Base-by-base conservation (phyloP, 805 yeast species). In the Cyberlindnera japonica region DNA sequence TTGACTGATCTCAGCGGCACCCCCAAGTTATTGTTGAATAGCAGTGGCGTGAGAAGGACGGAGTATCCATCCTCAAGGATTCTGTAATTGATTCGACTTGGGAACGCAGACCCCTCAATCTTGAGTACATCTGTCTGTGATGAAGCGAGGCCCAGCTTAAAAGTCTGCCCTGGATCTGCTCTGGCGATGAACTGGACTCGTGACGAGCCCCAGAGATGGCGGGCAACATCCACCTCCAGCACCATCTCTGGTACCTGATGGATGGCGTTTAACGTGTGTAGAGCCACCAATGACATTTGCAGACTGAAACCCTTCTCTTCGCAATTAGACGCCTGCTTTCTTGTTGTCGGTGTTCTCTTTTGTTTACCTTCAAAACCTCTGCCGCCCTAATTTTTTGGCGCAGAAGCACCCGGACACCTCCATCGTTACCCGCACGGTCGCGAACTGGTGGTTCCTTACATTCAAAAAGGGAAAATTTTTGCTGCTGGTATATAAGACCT, bases 51-150 rank as follows among this genome's bases (percentile, higher is more conserved):
- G 2, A 58, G 37, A 2, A 47, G 15, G 5, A 59, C 34, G 0
- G 58, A 38, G 8, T 27, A 27, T 2, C 48, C 38, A 15, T 49
- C 47, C 24, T 57, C 54, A 0, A 50, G 5, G 2, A 58, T 14
- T 33, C 53, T 44, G 25, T 55, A 49, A 21, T 29, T 34, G 14
- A 57, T 28, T 13, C 76, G 51, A 10, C 59, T 58, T 31, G 71
- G 71, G 25, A 65, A 57, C 14, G 55, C 48, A 25, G 66, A 44
- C 7, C 61, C 61, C 19, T 68, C 47, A 11, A 64, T 47, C 33
- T 63, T 58, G 15, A 69, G 40, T 2, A 49, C 45, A n/a, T 38
- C 50, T 5, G 56, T 46, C 23, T 46, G 47, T 4, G 38, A 42
- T 5, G 48, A 40, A 1, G 54, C 37, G 19, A 53, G 44, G 8